These are phyloP conservation scores for Pythium aristosporum DNA, from an alignment of 352 stramenopile genomes.

Conservation along the genomic window DNA sequence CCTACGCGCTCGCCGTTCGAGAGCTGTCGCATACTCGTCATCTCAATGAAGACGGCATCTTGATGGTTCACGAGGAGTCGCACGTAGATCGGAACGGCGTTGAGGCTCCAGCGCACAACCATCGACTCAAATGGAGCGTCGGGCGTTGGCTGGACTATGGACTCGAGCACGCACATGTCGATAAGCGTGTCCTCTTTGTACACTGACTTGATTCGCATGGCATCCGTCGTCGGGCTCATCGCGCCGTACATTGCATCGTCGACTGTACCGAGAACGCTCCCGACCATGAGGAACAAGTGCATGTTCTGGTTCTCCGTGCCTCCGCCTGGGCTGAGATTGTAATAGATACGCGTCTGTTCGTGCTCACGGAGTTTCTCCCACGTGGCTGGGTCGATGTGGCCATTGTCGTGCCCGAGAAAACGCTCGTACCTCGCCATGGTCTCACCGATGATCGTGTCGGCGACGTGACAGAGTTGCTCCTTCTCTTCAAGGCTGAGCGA, in stretches of 20 bases:
- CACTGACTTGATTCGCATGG: conserved; percentile 49
- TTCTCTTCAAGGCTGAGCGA: too few species aligned
- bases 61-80: too few species aligned
- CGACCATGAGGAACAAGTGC: conserved; percentile 21
- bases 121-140: conserved; percentile 49
- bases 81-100: too few species aligned
- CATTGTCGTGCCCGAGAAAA: too few species aligned
- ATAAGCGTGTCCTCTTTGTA: conserved; percentile 46
- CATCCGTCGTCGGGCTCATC: conserved; percentile 34
- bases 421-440: too few species aligned
- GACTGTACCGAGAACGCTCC: conserved; percentile 42
- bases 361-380: too few species aligned
- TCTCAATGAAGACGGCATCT: conserved; percentile 54
- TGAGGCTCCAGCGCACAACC: conserved; percentile 55
- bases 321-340: conserved; percentile 34
- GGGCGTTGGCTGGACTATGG: conserved; percentile 36
- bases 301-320: conserved; percentile 10
- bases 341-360: conserved; percentile 40
- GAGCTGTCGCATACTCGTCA: conserved; percentile 41
- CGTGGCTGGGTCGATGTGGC: too few species aligned
- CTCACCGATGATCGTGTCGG: too few species aligned
- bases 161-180: conserved; percentile 44
- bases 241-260: conserved; percentile 65
- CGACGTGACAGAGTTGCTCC: too few species aligned
- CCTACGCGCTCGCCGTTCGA: conserved; percentile 45